These are phyloP conservation scores for Leccinum longicurvipes DNA, from an alignment of 768 basidiomycete species.

Conservation along the genomic window DNA sequence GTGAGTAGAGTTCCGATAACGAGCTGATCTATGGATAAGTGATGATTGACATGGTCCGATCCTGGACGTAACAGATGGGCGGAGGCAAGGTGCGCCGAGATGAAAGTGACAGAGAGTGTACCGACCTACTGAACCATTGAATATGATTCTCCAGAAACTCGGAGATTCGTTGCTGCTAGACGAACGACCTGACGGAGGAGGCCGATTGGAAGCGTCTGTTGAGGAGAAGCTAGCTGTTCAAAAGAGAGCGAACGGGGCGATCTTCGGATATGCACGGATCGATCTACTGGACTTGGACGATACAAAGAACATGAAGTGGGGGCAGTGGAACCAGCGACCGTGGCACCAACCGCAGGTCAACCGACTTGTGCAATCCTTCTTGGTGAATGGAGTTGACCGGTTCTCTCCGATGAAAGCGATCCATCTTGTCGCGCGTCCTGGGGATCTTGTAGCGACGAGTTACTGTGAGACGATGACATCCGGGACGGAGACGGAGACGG, in stretches of 20 bases:
- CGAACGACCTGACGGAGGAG: too few species aligned
- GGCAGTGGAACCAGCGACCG: background rate
- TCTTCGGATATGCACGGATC: background rate
- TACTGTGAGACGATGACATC: background rate
- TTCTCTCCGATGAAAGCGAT: background rate
- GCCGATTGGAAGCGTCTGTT: background rate
- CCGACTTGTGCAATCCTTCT: background rate
- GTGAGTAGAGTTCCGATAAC: too few species aligned
- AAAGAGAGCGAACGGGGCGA: background rate
- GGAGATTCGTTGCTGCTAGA: background rate
- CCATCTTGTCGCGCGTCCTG: background rate
- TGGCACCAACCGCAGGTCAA: background rate
- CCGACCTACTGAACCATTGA: too few species aligned
- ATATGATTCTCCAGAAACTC: background rate
- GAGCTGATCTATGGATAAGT: too few species aligned
- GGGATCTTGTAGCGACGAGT: background rate
- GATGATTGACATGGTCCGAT: too few species aligned
- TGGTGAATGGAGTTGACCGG: background rate
- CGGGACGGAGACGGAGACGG: background rate
- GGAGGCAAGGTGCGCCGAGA: too few species aligned
- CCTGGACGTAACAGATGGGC: too few species aligned
- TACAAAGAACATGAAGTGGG: background rate
- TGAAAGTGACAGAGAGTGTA: too few species aligned
- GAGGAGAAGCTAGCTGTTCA: background rate
- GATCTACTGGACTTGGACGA: background rate